phyloP scores from a whole-genome alignment of 805 yeast genomes.

The Saccharomyces paradoxus region DNA sequence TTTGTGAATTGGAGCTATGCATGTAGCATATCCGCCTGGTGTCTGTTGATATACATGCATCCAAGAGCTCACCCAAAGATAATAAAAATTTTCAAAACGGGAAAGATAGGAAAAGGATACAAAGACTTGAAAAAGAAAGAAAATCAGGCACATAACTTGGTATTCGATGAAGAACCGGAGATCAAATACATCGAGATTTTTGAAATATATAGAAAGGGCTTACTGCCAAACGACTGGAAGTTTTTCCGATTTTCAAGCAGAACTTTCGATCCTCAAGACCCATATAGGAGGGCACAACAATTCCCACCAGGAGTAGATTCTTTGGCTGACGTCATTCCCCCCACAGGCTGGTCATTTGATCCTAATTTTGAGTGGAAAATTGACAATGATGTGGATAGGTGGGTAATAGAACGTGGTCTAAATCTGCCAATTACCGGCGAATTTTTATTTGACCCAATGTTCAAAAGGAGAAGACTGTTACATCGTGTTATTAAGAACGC shows the following conservation, averaged over 20 bases:
- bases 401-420: constrained; percentile 44
- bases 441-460: constrained; percentile 39
- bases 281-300: constrained; percentile 38
- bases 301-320: constrained; percentile 58
- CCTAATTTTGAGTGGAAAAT: constrained; percentile 54
- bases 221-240: constrained; percentile 54
- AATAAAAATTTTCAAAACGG: constrained; percentile 16
- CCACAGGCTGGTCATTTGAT: constrained; percentile 66
- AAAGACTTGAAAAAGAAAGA: background rate
- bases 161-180: constrained; percentile 58
- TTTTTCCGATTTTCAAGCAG: constrained; percentile 48
- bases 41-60: constrained; percentile 43
- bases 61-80: constrained; percentile 40
- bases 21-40: constrained; percentile 55
- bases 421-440: constrained; percentile 37
- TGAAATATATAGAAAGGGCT: constrained; percentile 62
- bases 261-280: constrained; percentile 46
- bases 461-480: constrained; percentile 49
- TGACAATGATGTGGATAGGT: constrained; percentile 45
- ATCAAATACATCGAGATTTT: constrained; percentile 60
- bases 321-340: constrained; percentile 54
- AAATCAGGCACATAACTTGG: constrained; percentile 12
- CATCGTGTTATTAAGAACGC: constrained; percentile 46
- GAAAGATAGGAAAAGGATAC: constrained; percentile 10
- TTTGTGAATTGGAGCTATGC: constrained; percentile 59